Evolutionary conservation across 768 basidiomycete genomes (phyloP).

Genomic region (Boletus subcaerulescens): DNA sequence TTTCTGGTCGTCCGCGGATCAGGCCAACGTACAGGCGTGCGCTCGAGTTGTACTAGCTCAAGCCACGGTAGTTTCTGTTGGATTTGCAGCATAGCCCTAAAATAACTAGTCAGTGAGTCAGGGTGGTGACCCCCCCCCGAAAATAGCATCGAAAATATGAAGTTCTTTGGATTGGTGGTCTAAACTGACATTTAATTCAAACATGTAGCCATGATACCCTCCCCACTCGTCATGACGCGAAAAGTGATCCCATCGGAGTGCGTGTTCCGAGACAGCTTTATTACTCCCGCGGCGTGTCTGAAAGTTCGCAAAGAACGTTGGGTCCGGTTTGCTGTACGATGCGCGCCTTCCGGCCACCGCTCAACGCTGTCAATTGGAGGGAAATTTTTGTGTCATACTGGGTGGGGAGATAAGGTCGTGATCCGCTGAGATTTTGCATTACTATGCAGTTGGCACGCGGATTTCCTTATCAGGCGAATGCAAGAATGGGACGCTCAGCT

Average conservation of each 20-base stretch:
- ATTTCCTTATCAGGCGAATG: constrained; percentile 7
- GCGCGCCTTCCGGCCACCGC: constrained; percentile 18
- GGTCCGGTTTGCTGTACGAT: constrained; percentile 7
- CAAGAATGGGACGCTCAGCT: not conserved
- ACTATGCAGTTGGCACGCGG: not conserved
- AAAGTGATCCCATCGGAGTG: not conserved
- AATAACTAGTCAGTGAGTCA: not conserved
- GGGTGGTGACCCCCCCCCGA: constrained; percentile 6
- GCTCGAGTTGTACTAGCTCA: not conserved
- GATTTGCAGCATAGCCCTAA: constrained; percentile 8
- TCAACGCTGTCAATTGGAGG: constrained; percentile 8
- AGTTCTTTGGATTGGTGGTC: not conserved
- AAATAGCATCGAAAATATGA: not conserved
- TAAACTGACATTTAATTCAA: not conserved
- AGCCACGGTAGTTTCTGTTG: not conserved
- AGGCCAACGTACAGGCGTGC: constrained; percentile 5
- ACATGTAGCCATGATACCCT: not conserved
- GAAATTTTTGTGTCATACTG: constrained; percentile 7
- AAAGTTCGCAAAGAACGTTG: constrained; percentile 19
- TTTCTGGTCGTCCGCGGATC: constrained; percentile 30
- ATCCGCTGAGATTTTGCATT: constrained; percentile 26
- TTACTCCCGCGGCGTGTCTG: constrained; percentile 26
- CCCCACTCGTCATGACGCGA: not conserved
- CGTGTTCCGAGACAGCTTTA: constrained; percentile 17
- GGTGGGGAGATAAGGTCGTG: constrained; percentile 32